Base-by-base conservation (phyloP, 1,284 basidiomycete species). In the Ganoderma meredithae region DNA sequence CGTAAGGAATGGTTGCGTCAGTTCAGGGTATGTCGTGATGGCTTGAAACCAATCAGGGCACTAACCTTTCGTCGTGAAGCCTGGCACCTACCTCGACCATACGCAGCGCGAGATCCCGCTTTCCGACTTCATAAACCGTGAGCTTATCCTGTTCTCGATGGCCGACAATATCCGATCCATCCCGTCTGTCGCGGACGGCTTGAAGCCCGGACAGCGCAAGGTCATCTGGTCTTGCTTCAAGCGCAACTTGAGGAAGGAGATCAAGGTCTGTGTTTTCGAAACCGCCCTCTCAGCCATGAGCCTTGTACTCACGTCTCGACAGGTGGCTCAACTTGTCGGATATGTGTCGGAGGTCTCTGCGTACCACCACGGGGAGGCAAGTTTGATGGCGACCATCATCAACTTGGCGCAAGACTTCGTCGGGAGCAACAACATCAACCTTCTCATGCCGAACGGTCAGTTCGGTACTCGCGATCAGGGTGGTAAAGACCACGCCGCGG, bases 181-280 rank as follows among this genome's bases (percentile, higher is more conserved):
- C 74, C 95, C 98, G 22, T 96, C 94, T 0, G 88, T 96, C 17
- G 91, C 93, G 6, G 98, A 99, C 78, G 98, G 98, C 43, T 85
- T 99, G 72, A 99, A 99, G 81, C 98, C 98, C n/a, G 97, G 97
- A 80, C 98, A 99, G 79, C 88, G 98, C 65, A 99, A 99, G 80
- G 95, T 99, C 65, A 88, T 99, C 43, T 99, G 95, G 87, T 94
- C 87, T 74, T 96, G 94, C 81, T 99, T 99, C 87, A 97, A 95
- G 82, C 90, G 95, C 70, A 98, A 98, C 73, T 82, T 98, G 72
- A 95, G 92, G 82, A 90, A 88, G 74, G 95, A 98, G 81, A 91
- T 98, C 83, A 99, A 98, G 87, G 92, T 90, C 60, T 40, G 60
- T 27, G 53, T 27, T 63, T 12, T 12, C 27, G 3, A 5, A 25